Percentiles rank a stretch among this genome's conserved stretches.
phyloP scores from a whole-genome alignment of 495 filamentous ascomycete genomes.

The Talaromyces thailandensis region DNA sequence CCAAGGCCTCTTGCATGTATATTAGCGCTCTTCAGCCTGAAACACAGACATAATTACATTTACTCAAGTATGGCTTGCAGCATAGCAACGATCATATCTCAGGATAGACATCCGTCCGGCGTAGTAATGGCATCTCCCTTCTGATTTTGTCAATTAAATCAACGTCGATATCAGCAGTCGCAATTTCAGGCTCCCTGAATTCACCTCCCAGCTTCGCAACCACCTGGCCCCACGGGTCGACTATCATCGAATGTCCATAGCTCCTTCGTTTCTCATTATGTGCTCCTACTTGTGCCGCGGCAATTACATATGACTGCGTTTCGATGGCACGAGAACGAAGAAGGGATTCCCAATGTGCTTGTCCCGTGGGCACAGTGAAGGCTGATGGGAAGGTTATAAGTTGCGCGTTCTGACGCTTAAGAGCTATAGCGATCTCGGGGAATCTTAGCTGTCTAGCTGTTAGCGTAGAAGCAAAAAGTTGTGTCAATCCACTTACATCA shows the following conservation, averaged over 20 bases:
- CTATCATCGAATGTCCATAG: conserved; percentile 83
- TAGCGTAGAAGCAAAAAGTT: not conserved
- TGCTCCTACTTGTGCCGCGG: conserved; percentile 71
- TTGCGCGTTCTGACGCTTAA: conserved; percentile 60
- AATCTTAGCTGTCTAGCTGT: conserved; percentile 52
- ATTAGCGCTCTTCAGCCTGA: not conserved
- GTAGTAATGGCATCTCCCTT: conserved; percentile 54
- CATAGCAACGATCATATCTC: conserved; percentile 28
- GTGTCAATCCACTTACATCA: conserved; percentile 46
- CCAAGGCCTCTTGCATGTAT: not conserved
- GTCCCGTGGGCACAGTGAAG: conserved; percentile 81
- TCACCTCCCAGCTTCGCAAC: conserved; percentile 52
- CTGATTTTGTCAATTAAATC: conserved; percentile 42
- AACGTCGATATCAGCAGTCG: conserved; percentile 41
- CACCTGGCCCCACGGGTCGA: conserved; percentile 82
- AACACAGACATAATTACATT: not conserved
- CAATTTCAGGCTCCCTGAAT: conserved; percentile 41
- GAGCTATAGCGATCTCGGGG: conserved; percentile 61
- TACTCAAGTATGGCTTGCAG: not conserved
- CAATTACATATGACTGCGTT: conserved; percentile 78
- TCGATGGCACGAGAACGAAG: conserved; percentile 81
- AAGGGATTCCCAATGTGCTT: conserved; percentile 75
- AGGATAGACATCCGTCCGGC: conserved; percentile 55
- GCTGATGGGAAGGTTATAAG: conserved; percentile 83
- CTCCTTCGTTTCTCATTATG: conserved; percentile 75